Percentiles rank a stretch among this genome's conserved stretches.
Evolutionary conservation across 208 protist species (phyloP).

Genomic region (Leishmania aethiopica): DNA sequence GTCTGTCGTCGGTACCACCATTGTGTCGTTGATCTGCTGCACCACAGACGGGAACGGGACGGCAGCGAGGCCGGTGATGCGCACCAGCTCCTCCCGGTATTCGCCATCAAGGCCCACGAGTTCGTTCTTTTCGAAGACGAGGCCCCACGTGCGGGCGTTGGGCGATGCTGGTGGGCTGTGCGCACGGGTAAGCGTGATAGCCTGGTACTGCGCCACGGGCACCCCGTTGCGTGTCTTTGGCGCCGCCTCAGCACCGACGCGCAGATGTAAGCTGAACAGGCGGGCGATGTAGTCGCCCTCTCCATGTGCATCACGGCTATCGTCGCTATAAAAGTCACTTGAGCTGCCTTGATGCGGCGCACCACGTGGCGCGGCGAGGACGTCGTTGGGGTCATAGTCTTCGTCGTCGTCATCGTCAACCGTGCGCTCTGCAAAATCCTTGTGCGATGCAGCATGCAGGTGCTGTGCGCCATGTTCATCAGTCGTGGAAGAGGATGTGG

Average conservation of each 20-base stretch:
- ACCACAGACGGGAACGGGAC: conserved; percentile 34
- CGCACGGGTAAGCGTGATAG: conserved; percentile 15
- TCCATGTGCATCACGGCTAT: neutral
- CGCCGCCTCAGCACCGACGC: neutral
- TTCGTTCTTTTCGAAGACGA: conserved; percentile 17
- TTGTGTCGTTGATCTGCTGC: conserved; percentile 29
- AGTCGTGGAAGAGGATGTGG: neutral
- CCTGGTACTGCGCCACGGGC: conserved; percentile 23
- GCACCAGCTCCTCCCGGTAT: neutral
- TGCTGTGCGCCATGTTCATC: neutral
- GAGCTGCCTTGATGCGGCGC: neutral
- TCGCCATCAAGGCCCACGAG: conserved; percentile 15
- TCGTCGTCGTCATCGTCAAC: conserved; percentile 42
- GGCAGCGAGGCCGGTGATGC: conserved; percentile 2
- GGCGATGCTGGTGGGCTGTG: neutral
- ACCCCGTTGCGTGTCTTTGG: neutral
- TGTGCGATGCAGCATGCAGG: neutral
- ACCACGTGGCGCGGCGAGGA: neutral
- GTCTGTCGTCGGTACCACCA: conserved; percentile 16
- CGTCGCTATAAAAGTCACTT: neutral
- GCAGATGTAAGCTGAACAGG: conserved; percentile 5
- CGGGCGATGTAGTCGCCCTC: neutral
- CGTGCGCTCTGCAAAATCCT: conserved; percentile 11
- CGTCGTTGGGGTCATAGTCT: conserved; percentile 36
- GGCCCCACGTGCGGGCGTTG: conserved; percentile 11